A percentile compares a stretch with the other conserved stretches of the same genome.
These are phyloP conservation scores for Penicillium griseofulvum DNA, from an alignment of 2,329 filamentous ascomycete genomes.

Conservation along the genomic window DNA sequence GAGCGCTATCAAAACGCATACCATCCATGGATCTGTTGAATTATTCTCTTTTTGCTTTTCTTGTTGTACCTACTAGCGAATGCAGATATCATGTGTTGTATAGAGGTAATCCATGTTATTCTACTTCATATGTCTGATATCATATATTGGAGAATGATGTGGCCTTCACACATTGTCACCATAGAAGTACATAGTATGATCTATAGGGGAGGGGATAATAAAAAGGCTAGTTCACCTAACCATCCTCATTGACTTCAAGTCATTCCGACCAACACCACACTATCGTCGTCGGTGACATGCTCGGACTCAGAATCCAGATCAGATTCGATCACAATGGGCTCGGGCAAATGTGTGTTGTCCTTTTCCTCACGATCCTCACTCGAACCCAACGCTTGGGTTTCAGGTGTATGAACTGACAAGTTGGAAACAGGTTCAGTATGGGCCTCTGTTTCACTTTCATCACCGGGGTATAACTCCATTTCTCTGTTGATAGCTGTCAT, in stretches of 20 bases:
- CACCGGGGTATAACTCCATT: slow-evolving; percentile 13
- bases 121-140: neutral
- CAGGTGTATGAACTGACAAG: neutral
- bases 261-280: slow-evolving; percentile 6
- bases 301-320: slow-evolving; percentile 1
- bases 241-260: neutral
- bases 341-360: neutral
- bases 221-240: neutral
- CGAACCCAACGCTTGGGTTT: neutral
- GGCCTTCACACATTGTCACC: neutral
- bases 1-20: neutral
- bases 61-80: slow-evolving; percentile 9
- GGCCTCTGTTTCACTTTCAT: slow-evolving; percentile 13
- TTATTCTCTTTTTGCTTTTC: no score
- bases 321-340: slow-evolving; percentile 5
- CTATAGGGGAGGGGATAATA: neutral
- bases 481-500: slow-evolving; percentile 66
- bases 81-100: slow-evolving; percentile 9
- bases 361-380: neutral
- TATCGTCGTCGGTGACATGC: slow-evolving; percentile 2
- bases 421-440: neutral
- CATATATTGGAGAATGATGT: neutral
- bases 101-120: neutral
- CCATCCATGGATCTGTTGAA: no score
- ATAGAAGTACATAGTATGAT: neutral